Base-by-base conservation (phyloP, 129 eudicot genomes). In the Saposhnikovia divaricata region DNA sequence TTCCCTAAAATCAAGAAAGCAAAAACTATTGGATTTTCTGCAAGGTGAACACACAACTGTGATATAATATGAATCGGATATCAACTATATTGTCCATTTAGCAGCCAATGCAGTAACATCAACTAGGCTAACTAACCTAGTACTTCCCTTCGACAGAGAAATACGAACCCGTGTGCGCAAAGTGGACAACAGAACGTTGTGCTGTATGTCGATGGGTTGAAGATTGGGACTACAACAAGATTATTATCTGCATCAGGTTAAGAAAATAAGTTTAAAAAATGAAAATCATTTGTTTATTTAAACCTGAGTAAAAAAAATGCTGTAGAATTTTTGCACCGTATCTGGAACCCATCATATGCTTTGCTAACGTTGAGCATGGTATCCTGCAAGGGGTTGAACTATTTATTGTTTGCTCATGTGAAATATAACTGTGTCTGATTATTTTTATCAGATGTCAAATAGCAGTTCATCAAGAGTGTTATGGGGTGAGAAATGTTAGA, bases 171-270 rank as follows among this genome's bases (percentile, higher is more conserved):
- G 97, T 95, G 53, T 16, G 76, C 84, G 94, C 96, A 55, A 95
- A 92, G 89, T 95, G 99, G 99, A 95, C 99, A 77, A 95, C 99
- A n/a, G 99, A 95, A 83, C 92, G 99, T 81, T 95, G 99, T 90
- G 99, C 99, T 80, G 99, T 95, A 19, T 95, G 99, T 55, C 90
- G 96, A 59, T 95, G 99, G 97, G 92, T 95, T 84, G 99, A 95
- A 84, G 99, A 95, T 85, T 95, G 96, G 96, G 99, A 95, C 87
- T 92, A 90, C 91, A 95, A 95, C 83, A 95, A 95, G 85, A 95
- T 95, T 78, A 95, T 95, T 72, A 95, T 95, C 57, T 95, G 99
- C 87, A 92, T 83, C 85, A 95, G 99, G 97, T 95, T 75, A 27
- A 68, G 39, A 68, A 68, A 31, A 14, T 14, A 66, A 9, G 46